A percentile compares a stretch with the other conserved stretches of the same genome.
Evolutionary conservation across 495 filamentous ascomycete species (phyloP).

Genomic region (Penicillium macrosclerotiorum): DNA sequence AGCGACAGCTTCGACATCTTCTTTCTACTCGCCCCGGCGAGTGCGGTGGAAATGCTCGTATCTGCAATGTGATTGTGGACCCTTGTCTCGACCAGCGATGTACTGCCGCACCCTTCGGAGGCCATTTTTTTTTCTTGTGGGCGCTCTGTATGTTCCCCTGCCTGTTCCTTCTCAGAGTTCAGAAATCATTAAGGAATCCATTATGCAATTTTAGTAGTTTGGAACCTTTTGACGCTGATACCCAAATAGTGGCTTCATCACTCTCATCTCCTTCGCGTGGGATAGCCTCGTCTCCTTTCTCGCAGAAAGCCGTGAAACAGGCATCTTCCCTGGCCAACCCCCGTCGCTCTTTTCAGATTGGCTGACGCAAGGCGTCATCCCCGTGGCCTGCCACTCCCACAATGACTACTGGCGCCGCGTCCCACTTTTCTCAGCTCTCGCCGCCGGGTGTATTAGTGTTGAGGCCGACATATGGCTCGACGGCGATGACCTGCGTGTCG

Average conservation of each 20-base stretch:
- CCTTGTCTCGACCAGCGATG: background rate
- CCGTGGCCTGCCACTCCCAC: slow-evolving; percentile 50
- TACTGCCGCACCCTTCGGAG: slow-evolving; percentile 1
- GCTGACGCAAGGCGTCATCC: slow-evolving; percentile 14
- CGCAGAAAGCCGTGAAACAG: slow-evolving; percentile 12
- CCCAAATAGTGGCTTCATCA: slow-evolving; percentile 11
- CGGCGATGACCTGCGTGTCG: slow-evolving; percentile 51
- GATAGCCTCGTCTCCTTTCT: slow-evolving; percentile 1
- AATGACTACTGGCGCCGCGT: slow-evolving; percentile 73
- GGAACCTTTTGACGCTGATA: no score
- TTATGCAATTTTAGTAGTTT: background rate
- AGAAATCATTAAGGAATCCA: background rate
- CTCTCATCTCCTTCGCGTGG: slow-evolving; percentile 5
- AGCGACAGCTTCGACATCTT: background rate
- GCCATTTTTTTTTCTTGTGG: slow-evolving; percentile 8
- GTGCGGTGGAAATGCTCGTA: slow-evolving; percentile 10
- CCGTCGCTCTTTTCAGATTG: slow-evolving; percentile 12
- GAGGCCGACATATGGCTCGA: slow-evolving; percentile 76
- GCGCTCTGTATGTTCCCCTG: slow-evolving; percentile 2
- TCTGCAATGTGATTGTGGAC: background rate
- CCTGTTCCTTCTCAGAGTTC: background rate
- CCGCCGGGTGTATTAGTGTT: slow-evolving; percentile 56
- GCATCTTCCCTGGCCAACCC: slow-evolving; percentile 36
- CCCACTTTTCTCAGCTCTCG: slow-evolving; percentile 49
- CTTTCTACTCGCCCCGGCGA: background rate